Percentiles rank a stretch among this genome's conserved stretches.
Evolutionary conservation across 2,329 filamentous ascomycete species (phyloP).

Genomic region (Botrytis sinoallii): DNA sequence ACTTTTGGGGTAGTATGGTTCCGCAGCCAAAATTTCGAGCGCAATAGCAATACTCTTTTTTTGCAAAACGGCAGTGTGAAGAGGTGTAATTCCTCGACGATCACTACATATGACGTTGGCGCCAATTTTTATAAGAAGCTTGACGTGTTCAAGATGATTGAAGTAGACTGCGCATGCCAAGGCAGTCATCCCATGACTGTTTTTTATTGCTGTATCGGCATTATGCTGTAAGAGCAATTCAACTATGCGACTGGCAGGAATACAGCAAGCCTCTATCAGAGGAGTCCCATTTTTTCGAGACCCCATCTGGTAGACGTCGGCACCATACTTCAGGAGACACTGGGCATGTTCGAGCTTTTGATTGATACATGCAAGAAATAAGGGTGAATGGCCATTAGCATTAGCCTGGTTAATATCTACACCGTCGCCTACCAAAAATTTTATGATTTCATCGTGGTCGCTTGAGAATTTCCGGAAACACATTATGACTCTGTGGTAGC

Average conservation of each 20-base stretch:
- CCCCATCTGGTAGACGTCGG: not conserved
- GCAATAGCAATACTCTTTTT: not conserved
- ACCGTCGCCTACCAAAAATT: accelerated
- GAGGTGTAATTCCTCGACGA: not conserved
- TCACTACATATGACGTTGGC: not conserved
- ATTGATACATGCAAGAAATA: accelerated
- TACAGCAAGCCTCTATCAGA: no score
- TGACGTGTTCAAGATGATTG: not conserved
- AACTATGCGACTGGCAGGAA: no score
- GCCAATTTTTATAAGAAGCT: not conserved
- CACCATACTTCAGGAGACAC: not conserved
- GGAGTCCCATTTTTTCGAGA: no score
- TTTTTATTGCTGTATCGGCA: not conserved
- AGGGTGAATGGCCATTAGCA: accelerated
- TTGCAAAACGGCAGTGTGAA: accelerated
- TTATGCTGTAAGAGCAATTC: not conserved
- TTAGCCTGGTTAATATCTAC: no score
- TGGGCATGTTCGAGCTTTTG: no score
- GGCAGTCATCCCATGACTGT: not conserved
- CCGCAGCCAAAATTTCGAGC: not conserved
- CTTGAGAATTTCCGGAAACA: no score
- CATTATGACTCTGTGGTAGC: no score
- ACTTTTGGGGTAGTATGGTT: not conserved
- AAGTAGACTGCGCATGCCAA: accelerated
- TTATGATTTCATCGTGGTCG: accelerated